A percentile compares a stretch with the other conserved stretches of the same genome.
Conservation (phyloP, 225 moss, liverwort and hornwort species). For the Takakia lepidozioides region DNA sequence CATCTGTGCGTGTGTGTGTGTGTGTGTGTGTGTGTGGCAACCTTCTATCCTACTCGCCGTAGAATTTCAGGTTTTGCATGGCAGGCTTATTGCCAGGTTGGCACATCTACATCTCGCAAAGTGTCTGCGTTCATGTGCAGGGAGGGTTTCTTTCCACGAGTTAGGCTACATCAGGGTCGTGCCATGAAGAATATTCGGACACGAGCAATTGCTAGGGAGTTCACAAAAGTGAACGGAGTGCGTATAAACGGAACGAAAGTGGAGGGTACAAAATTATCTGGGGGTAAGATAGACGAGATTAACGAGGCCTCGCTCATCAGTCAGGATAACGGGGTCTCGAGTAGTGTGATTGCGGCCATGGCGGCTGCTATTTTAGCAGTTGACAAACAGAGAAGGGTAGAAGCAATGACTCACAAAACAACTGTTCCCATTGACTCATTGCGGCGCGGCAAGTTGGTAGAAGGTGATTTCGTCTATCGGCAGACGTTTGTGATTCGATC, state of each 20-base stretch:
- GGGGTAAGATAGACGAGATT: conserved; percentile 19
- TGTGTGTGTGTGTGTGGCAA: too few species aligned
- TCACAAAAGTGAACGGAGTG: conserved; percentile 16
- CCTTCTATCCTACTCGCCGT: too few species aligned
- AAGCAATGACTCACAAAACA: not conserved
- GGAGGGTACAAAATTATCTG: conserved; percentile 5
- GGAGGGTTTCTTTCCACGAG: conserved; percentile 6
- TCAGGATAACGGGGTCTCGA: too few species aligned
- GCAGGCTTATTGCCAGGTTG: too few species aligned
- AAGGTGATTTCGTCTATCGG: conserved; percentile 38
- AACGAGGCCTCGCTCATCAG: too few species aligned
- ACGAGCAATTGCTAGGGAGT: conserved; percentile 32
- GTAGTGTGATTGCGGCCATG: too few species aligned
- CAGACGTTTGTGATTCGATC: conserved; percentile 51
- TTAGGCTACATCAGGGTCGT: not conserved
- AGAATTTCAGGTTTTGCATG: too few species aligned
- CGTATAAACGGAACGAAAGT: conserved; percentile 11
- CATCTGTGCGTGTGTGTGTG: too few species aligned
- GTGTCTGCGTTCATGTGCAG: too few species aligned
- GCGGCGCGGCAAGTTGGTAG: conserved; percentile 31
- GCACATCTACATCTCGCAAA: too few species aligned
- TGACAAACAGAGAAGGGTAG: not conserved
- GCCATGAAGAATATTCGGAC: too few species aligned
- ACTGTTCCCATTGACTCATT: conserved; percentile 18
- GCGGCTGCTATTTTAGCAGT: too few species aligned